Evolutionary conservation across 306 rosid genomes (phyloP).

Genomic region (Phaseolus lunatus): DNA sequence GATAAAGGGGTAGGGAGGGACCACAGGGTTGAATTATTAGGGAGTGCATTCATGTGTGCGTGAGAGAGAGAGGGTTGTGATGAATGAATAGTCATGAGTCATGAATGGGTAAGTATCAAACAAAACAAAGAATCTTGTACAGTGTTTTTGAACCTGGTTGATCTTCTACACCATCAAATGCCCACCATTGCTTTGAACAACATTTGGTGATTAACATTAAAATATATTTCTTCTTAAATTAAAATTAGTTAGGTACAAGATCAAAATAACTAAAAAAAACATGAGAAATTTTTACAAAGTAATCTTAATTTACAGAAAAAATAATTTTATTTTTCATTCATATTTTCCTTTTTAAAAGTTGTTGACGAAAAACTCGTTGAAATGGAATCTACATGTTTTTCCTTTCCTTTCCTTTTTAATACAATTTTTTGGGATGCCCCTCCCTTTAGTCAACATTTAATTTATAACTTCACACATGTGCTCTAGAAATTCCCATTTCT

Average conservation of each 20-base stretch:
- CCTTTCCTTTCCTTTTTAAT: too few species aligned
- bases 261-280: too few species aligned
- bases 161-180: constrained; percentile 17
- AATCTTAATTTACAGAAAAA: too few species aligned
- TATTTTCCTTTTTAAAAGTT: too few species aligned
- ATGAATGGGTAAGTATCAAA: constrained; percentile 30
- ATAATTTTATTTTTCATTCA: too few species aligned
- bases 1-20: constrained; percentile 39
- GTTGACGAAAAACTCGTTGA: too few species aligned
- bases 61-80: constrained; percentile 32
- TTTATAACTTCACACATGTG: background rate
- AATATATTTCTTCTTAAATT: too few species aligned
- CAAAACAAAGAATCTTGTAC: constrained; percentile 40
- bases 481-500: background rate
- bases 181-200: background rate
- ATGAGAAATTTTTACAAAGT: too few species aligned
- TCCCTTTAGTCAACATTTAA: background rate
- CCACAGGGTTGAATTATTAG: constrained; percentile 62
- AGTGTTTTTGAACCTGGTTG: constrained; percentile 23
- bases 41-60: constrained; percentile 11
- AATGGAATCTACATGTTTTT: too few species aligned
- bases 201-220: too few species aligned
- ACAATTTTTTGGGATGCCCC: background rate
- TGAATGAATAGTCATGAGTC: constrained; percentile 36
- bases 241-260: too few species aligned